phyloP scores from a whole-genome alignment of 2,329 filamentous ascomycete species.

The Saccharata proteae region DNA sequence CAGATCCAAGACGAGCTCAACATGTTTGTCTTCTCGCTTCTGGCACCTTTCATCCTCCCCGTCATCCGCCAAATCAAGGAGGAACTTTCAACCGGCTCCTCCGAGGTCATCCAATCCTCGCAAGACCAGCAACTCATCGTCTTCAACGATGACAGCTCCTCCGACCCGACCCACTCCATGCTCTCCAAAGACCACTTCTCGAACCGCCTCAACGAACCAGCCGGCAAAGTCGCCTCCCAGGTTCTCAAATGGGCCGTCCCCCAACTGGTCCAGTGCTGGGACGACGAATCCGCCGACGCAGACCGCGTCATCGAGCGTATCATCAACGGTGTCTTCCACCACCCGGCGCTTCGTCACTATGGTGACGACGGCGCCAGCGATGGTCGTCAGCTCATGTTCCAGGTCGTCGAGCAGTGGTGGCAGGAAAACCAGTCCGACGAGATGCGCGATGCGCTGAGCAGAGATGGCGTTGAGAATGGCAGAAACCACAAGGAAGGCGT shows the following conservation, averaged over 20 bases:
- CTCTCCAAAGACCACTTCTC: constrained; percentile 92
- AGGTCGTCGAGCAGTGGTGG: constrained; percentile 79
- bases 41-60: constrained; percentile 78
- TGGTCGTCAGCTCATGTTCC: constrained; percentile 65
- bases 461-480: constrained; percentile 62
- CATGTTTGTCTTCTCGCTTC: constrained; percentile 79
- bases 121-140: constrained; percentile 75
- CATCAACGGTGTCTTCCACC: constrained; percentile 72
- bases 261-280: constrained; percentile 78
- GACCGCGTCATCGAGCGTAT: constrained; percentile 63
- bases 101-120: constrained; percentile 77
- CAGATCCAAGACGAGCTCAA: constrained; percentile 79
- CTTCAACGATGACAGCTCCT: constrained; percentile 64
- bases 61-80: constrained; percentile 77
- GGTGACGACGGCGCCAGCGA: constrained; percentile 60
- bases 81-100: constrained; percentile 75
- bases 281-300: constrained; percentile 60
- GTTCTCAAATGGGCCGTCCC: constrained; percentile 79
- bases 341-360: constrained; percentile 64
- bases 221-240: constrained; percentile 67
- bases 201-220: constrained; percentile 78
- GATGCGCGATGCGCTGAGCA: constrained; percentile 63
- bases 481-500: constrained; percentile 82
- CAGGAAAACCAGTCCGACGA: constrained; percentile 52
- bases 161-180: constrained; percentile 90